Evolutionary conservation across 2,329 filamentous ascomycete species (phyloP).

Genomic region (Corynespora cassiicola): DNA sequence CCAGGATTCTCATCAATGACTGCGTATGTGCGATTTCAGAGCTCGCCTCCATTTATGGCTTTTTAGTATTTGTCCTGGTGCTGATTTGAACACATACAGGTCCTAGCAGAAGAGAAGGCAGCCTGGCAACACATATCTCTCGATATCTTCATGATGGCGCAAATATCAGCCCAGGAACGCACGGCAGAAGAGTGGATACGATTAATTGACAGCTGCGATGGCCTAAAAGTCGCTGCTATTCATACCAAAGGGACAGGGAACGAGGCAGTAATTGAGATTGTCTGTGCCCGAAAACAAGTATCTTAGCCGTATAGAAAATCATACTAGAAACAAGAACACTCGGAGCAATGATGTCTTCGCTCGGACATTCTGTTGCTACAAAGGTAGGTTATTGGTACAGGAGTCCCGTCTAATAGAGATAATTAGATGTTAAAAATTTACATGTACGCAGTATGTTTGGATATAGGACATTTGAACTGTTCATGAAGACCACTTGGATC

Average conservation of each 20-base stretch:
- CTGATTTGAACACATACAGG: conserved; percentile 4
- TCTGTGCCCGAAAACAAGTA: too few relatives aligned
- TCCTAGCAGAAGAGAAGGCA: conserved; percentile 14
- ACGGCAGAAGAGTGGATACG: conserved; percentile 9
- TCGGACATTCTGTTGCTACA: too few relatives aligned
- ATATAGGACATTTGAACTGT: too few relatives aligned
- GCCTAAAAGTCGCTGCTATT: conserved; percentile 13
- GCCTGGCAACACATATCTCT: conserved; percentile 13
- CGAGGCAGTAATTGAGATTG: conserved; percentile 15
- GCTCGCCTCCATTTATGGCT: neutral
- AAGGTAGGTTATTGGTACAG: too few relatives aligned
- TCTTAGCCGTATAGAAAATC: too few relatives aligned
- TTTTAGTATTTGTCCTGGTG: neutral
- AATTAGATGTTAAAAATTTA: too few relatives aligned
- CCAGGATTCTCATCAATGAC: conserved; percentile 17
- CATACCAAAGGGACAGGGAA: conserved; percentile 14
- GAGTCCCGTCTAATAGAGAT: too few relatives aligned
- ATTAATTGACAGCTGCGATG: conserved; percentile 13
- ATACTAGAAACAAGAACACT: too few relatives aligned
- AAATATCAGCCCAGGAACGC: conserved; percentile 13
- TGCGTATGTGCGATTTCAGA: conserved; percentile 7
- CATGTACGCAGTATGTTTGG: too few relatives aligned
- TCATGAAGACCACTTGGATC: too few relatives aligned
- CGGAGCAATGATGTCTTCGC: too few relatives aligned
- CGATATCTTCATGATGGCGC: conserved; percentile 15